These are phyloP conservation scores for Colletotrichum siamense DNA, from an alignment of 2,329 filamentous ascomycete genomes.

Conservation along the genomic window DNA sequence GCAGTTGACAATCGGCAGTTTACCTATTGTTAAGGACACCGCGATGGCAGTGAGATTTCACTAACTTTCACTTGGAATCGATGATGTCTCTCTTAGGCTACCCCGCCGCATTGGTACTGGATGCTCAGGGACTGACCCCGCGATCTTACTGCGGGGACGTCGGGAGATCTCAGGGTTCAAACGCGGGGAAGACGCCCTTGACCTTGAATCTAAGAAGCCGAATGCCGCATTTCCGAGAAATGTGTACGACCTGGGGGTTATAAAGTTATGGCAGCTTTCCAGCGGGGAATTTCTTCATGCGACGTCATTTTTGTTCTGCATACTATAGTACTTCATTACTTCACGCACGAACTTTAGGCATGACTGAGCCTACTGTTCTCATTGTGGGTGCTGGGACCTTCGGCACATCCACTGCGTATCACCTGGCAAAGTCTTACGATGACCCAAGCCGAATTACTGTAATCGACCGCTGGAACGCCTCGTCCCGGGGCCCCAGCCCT, in stretches of 20 bases:
- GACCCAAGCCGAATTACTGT: constrained; percentile 15
- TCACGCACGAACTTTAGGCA: neutral
- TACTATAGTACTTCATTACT: too few relatives aligned
- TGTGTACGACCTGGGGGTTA: neutral
- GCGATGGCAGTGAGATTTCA: neutral
- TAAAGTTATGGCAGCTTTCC: neutral
- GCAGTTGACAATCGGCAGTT: neutral
- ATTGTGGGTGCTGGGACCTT: constrained; percentile 58
- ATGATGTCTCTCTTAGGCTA: neutral
- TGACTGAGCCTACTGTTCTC: constrained; percentile 28
- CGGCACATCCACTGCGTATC: constrained; percentile 54
- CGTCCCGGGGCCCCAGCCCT: constrained; percentile 2
- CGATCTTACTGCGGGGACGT: neutral
- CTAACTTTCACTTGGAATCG: neutral
- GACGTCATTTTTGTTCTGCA: neutral
- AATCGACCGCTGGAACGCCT: constrained; percentile 1
- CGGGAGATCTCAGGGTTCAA: neutral
- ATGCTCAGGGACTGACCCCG: neutral
- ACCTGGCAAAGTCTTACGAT: constrained; percentile 34
- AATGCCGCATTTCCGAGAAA: neutral
- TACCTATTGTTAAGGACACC: neutral
- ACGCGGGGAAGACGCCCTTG: neutral
- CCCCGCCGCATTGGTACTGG: neutral
- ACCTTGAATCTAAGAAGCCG: neutral
- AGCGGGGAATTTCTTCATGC: neutral